These are phyloP conservation scores for Bassia scoparia DNA, from an alignment of 148 eudicot species.

Conservation along the genomic window DNA sequence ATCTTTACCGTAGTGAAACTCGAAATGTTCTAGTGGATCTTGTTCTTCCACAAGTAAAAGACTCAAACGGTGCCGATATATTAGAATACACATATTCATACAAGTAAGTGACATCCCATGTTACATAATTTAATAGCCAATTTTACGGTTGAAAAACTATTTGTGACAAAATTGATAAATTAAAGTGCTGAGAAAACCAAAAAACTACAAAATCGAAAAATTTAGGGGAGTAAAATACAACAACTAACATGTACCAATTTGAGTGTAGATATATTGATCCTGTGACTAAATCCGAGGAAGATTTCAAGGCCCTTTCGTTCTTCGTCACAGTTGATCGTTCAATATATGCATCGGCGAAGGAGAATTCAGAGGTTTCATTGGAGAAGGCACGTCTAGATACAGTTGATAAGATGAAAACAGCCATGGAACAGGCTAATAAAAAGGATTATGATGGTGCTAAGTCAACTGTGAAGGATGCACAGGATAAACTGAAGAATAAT, in stretches of 20 bases:
- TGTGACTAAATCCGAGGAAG: neutral
- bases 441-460: no score
- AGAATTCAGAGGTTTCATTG: neutral
- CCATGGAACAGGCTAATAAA: neutral
- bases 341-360: neutral
- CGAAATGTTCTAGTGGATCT: neutral
- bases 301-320: neutral
- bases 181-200: no score
- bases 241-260: no score
- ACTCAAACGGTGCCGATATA: neutral
- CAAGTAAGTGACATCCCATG: slow-evolving; percentile 8
- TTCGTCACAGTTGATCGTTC: neutral
- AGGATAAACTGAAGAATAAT: no score
- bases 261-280: no score
- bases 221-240: no score
- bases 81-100: neutral
- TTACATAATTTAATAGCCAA: neutral
- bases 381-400: neutral
- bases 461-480: no score
- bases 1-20: neutral
- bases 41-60: neutral
- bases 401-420: neutral
- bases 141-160: no score
- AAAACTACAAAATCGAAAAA: no score
- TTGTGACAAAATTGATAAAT: no score